phyloP scores from a whole-genome alignment of 768 basidiomycete species.

The Amanita inopinata region DNA sequence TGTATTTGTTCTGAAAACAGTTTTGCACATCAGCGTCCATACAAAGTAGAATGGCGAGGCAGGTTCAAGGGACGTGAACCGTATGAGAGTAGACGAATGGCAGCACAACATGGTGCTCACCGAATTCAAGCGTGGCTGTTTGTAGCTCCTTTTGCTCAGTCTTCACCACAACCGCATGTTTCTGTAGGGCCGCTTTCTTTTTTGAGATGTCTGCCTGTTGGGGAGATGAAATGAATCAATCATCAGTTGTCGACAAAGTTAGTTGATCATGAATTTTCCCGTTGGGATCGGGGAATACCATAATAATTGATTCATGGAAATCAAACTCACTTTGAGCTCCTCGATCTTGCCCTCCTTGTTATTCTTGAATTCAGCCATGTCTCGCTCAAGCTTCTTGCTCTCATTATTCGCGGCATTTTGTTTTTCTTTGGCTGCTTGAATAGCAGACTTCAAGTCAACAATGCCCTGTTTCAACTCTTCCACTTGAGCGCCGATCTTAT shows the following conservation, averaged over 20 bases:
- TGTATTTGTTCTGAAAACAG: conserved; percentile 64
- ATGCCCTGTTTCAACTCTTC: conserved; percentile 62
- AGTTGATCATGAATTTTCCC: too few relatives aligned
- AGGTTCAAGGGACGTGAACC: background rate
- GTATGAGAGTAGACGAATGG: background rate
- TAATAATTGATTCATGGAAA: conserved; percentile 9
- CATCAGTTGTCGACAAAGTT: too few relatives aligned
- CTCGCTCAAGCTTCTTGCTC: conserved; percentile 81
- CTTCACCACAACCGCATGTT: conserved; percentile 75
- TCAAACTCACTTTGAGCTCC: conserved; percentile 66
- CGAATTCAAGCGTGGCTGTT: conserved; percentile 72
- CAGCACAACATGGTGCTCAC: conserved; percentile 13
- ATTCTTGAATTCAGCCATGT: conserved; percentile 98
- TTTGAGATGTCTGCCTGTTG: conserved; percentile 63
- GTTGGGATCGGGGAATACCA: too few relatives aligned
- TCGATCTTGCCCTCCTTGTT: conserved; percentile 97
- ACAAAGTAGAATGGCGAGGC: background rate
- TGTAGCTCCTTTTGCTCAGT: conserved; percentile 85
- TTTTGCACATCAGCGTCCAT: too few relatives aligned
- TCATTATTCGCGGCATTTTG: conserved; percentile 72
- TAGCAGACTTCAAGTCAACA: conserved; percentile 40
- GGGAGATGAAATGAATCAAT: background rate
- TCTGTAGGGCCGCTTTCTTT: conserved; percentile 74
- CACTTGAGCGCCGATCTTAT: conserved; percentile 75
- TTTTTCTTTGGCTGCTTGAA: conserved; percentile 63